A percentile compares a stretch with the other conserved stretches of the same genome.
phyloP scores from a whole-genome alignment of 1,284 basidiomycete genomes.

The Farysia itapuensis region DNA sequence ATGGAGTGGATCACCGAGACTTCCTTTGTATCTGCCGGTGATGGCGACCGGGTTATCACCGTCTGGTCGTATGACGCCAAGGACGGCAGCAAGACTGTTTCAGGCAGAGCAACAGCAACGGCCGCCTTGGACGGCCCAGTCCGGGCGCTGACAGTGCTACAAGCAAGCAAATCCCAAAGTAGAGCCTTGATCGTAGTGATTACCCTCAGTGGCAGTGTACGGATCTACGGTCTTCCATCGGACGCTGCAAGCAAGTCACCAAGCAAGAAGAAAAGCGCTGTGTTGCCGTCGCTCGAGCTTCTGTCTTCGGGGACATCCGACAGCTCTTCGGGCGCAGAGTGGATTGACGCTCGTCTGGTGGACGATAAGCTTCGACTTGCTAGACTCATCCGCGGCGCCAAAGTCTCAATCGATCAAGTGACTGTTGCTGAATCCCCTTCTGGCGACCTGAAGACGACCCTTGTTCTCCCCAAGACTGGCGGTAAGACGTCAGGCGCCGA shows the following conservation, averaged over 20 bases:
- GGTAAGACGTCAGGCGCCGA: constrained; percentile 2
- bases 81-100: constrained; percentile 49
- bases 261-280: constrained; percentile 31
- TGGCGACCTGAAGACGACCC: constrained; percentile 12
- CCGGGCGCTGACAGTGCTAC: constrained; percentile 52
- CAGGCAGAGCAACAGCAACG: constrained; percentile 48
- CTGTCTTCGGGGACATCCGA: constrained; percentile 3
- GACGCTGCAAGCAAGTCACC: constrained; percentile 31
- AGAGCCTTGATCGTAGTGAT: constrained; percentile 56
- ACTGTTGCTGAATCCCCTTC: constrained; percentile 25
- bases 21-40: constrained; percentile 71
- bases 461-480: constrained; percentile 10
- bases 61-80: constrained; percentile 64
- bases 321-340: constrained; percentile 5
- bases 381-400: constrained; percentile 45
- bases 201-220: constrained; percentile 57
- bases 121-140: constrained; percentile 58
- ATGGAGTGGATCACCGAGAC: constrained; percentile 39
- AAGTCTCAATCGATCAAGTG: constrained; percentile 44
- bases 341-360: constrained; percentile 34
- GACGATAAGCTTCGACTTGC: constrained; percentile 37
- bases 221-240: constrained; percentile 43
- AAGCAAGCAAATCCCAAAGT: constrained; percentile 52
- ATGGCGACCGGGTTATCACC: constrained; percentile 75
- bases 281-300: constrained; percentile 25